phyloP scores from a whole-genome alignment of 352 stramenopile species.

The Phytophthora pluvialis region DNA sequence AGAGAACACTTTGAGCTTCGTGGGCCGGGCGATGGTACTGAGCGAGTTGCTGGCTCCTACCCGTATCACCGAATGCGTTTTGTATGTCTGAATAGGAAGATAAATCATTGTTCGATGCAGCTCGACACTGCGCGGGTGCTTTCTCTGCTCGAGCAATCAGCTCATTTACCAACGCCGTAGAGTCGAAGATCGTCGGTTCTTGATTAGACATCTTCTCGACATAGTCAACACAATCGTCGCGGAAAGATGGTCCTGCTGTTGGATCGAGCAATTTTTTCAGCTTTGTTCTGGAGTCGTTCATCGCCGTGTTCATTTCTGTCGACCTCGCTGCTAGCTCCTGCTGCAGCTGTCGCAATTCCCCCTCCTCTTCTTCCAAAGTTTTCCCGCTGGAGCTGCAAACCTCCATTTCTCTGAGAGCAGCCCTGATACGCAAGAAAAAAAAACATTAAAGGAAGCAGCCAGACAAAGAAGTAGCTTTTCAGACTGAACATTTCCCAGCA shows the following conservation, averaged over 20 bases:
- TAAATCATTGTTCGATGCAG: not conserved
- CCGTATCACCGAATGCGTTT: not conserved
- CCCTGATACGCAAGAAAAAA: slow-evolving; percentile 20
- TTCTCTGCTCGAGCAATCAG: slow-evolving; percentile 29
- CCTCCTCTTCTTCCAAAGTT: slow-evolving; percentile 38
- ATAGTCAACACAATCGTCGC: not conserved
- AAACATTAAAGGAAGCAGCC: not conserved
- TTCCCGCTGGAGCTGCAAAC: slow-evolving; percentile 28
- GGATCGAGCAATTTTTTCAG: slow-evolving; percentile 25
- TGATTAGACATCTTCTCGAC: slow-evolving; percentile 8
- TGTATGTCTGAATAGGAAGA: not conserved
- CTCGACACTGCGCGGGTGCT: not conserved
- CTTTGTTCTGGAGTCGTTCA: slow-evolving; percentile 34
- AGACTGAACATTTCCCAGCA: not conserved
- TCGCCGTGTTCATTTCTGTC: slow-evolving; percentile 25
- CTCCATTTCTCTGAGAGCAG: slow-evolving; percentile 49
- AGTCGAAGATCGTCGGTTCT: slow-evolving; percentile 38
- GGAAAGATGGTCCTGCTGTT: not conserved
- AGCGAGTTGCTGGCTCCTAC: not conserved
- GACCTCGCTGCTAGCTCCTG: slow-evolving; percentile 20
- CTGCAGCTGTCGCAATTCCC: slow-evolving; percentile 31
- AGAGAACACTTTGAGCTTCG: slow-evolving; percentile 37
- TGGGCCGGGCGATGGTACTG: slow-evolving; percentile 3
- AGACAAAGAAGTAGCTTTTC: not conserved
- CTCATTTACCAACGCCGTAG: slow-evolving; percentile 32